phyloP scores from a whole-genome alignment of 1,284 basidiomycete genomes.

The Marasmius tenuissimus region DNA sequence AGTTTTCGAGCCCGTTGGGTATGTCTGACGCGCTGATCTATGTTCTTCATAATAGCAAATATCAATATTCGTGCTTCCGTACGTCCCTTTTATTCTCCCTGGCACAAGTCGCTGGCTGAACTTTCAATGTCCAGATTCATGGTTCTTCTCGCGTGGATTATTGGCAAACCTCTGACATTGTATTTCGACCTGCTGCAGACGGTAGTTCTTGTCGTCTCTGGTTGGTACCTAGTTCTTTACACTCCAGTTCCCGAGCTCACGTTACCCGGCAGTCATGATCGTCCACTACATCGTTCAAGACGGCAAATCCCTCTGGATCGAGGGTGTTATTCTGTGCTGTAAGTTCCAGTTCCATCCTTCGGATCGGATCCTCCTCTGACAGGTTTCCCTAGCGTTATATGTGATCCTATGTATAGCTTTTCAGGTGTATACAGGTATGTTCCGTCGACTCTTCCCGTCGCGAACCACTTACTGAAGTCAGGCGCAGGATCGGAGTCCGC shows the following conservation, averaged over 20 bases:
- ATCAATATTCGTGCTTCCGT: slow-evolving; percentile 7
- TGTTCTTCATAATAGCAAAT: slow-evolving; percentile 1
- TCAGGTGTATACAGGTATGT: slow-evolving; percentile 6
- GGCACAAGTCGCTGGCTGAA: background rate
- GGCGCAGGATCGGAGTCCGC: background rate
- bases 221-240: background rate
- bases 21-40: background rate
- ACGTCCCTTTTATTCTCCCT: background rate
- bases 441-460: background rate
- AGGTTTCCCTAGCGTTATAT: background rate
- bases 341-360: background rate
- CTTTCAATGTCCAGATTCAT: background rate
- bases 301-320: slow-evolving; percentile 8
- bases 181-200: slow-evolving; percentile 5
- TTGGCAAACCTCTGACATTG: slow-evolving; percentile 3
- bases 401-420: slow-evolving; percentile 3
- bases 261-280: background rate
- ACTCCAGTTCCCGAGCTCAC: background rate
- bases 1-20: background rate
- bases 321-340: slow-evolving; percentile 2
- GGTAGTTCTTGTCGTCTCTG: background rate
- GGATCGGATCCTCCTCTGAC: background rate
- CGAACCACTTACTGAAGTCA: background rate
- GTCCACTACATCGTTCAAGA: slow-evolving; percentile 7
- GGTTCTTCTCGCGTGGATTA: slow-evolving; percentile 3